Conservation (phyloP, 108 stramenopile genomes). For the Skeletonema costatum region DNA sequence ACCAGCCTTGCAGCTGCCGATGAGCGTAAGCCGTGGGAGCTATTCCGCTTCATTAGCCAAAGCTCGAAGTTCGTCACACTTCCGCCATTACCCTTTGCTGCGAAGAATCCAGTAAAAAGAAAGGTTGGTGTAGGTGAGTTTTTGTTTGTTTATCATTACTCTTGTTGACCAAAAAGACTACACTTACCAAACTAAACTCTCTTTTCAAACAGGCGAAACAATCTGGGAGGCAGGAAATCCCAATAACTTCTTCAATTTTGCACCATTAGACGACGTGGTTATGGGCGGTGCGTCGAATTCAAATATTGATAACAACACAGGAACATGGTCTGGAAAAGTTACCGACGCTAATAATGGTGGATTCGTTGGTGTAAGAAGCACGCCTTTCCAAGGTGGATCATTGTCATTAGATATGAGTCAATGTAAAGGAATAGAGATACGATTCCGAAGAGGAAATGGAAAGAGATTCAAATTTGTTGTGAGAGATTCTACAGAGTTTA, state of each 20-base stretch:
- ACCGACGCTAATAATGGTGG: slow-evolving; percentile 87
- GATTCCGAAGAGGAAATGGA: slow-evolving; percentile 24
- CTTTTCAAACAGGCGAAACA: slow-evolving; percentile 42
- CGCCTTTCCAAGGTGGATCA: slow-evolving; percentile 47
- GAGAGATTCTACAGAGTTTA: slow-evolving; percentile 79
- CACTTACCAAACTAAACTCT: not conserved
- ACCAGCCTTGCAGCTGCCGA: not conserved
- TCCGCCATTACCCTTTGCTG: slow-evolving; percentile 44
- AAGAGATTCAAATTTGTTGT: slow-evolving; percentile 74
- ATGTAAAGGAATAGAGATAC: slow-evolving; percentile 67
- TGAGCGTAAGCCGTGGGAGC: slow-evolving; percentile 58
- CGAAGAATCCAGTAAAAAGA: not conserved
- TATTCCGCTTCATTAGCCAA: slow-evolving; percentile 72
- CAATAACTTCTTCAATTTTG: slow-evolving; percentile 58
- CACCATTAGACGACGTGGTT: slow-evolving; percentile 82
- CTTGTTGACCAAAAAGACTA: not conserved
- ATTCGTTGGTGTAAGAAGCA: slow-evolving; percentile 81
- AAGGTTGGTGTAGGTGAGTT: slow-evolving; percentile 23
- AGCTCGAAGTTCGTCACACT: slow-evolving; percentile 69
- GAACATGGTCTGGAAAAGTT: slow-evolving; percentile 76
- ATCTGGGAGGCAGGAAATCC: slow-evolving; percentile 54
- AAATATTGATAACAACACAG: slow-evolving; percentile 59
- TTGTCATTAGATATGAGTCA: slow-evolving; percentile 60
- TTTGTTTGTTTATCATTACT: not conserved
- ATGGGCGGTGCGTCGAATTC: slow-evolving; percentile 86